Percentiles rank a stretch among this genome's conserved stretches.
These are phyloP conservation scores for Phytophthora fragariaefolia DNA, from an alignment of 352 stramenopile species.

Conservation along the genomic window DNA sequence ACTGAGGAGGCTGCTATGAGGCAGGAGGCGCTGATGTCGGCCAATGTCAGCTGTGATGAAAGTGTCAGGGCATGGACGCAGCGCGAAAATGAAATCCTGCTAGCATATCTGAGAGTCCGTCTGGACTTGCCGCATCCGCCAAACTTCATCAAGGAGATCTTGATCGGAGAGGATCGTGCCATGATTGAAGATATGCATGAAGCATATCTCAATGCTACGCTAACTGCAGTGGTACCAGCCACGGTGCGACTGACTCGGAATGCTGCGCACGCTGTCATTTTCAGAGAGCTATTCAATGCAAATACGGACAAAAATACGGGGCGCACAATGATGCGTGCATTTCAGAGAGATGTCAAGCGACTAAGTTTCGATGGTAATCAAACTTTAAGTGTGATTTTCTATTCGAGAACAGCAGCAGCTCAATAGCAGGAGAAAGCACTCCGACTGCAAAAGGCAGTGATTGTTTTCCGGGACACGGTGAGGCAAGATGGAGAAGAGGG, in stretches of 20 bases:
- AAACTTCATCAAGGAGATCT: slow-evolving; percentile 8
- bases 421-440: neutral
- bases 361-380: neutral
- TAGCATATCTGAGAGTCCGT: neutral
- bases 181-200: slow-evolving; percentile 12
- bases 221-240: slow-evolving; percentile 4
- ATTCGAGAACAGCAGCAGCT: neutral
- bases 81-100: neutral
- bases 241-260: neutral
- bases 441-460: slow-evolving; percentile 5
- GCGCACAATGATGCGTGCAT: neutral
- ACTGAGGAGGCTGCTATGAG: neutral
- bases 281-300: slow-evolving; percentile 1
- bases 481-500: neutral
- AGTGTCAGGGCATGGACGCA: neutral
- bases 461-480: neutral
- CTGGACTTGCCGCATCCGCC: slow-evolving; percentile 2
- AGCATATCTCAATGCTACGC: neutral
- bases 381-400: neutral
- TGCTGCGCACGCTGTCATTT: neutral
- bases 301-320: slow-evolving; percentile 1
- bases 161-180: neutral
- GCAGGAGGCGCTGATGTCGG: neutral
- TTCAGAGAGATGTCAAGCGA: slow-evolving; percentile 8
- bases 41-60: neutral